Base-by-base conservation (phyloP, 2,329 filamentous ascomycete species). In the Epichloe aotearoae region DNA sequence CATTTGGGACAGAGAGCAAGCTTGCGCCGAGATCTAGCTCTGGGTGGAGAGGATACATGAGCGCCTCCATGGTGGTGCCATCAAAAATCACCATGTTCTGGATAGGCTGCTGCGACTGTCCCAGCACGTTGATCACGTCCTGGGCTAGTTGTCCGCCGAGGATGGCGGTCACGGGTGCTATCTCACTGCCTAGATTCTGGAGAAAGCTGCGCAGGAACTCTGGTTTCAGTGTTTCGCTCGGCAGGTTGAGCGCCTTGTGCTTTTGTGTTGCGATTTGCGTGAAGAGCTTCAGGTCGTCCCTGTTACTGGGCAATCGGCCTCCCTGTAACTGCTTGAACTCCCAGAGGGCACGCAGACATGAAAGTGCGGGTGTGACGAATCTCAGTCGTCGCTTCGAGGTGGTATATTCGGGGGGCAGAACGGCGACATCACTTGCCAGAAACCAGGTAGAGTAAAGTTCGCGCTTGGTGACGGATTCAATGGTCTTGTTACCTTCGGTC, bases 51-150 rank as follows among this genome's bases (percentile, higher is more conserved):
- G 88, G 77, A 64, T 93, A 95, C 57, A 93, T 82, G 2, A 82
- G 82, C 0, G 85, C 87, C 56, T 86, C 79, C 67, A 87, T 86
- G 44, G 76, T 78, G 58, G 88, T 86, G 14, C 90, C 90, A 64
- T 97, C 89, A 61, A 97, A 95, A 19, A 97, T 73, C 47, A 95
- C 78, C 64, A 95, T 81, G 66, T 98, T 98, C 70, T 98, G 93
- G 41, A 98, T 85, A 1, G 93, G 93, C 66, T 96, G 93, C 69
- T 97, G 89, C 40, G 86, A 82, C 64, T 86, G 82, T 46, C 90
- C 88, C 5, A 97, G 77, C 34, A 96, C 90, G 61, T 97, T 97
- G 69, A 98, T 97, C 48, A 95, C 89, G 64, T 98, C 93, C 69
- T 98, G 93, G 1, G 91, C 88, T 15, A 98, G 76, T 65, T 90